Base-by-base conservation (phyloP, 805 yeast genomes). In the Saccharomyces cerevisiae region DNA sequence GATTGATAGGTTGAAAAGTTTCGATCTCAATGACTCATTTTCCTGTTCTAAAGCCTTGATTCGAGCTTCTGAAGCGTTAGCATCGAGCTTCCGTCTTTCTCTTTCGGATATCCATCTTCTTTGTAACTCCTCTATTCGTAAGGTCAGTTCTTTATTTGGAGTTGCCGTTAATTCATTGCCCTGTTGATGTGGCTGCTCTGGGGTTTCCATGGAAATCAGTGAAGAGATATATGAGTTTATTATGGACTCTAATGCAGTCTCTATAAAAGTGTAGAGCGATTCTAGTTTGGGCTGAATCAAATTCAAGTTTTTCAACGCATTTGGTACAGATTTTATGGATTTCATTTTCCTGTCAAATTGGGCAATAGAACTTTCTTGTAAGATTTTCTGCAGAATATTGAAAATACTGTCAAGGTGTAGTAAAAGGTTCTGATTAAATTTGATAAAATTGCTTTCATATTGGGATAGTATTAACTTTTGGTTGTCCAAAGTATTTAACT, bases 81-180 rank as follows among this genome's bases (percentile, higher is more conserved):
- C 75, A 59, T 86, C 91, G 53, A 82, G 74, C 22, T 79, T 79
- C 30, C 90, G 70, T 21, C 86, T 79, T 65, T 86, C 94, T 56
- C 89, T 73, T 57, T 87, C 91, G 5, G 82, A 75, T 61, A 83
- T 82, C 85, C 88, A 84, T 61, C 84, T 75, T 57, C 74, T 79
- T 46, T 81, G 80, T 47, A 87, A 66, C 59, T 84, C 89, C 26
- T 81, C 83, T 14, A 85, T 71, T 53, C 89, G 73, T 48, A 82
- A 60, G 53, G 73, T 74, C 48, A 76, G 67, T 31, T 79, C 69
- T 17, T 79, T 77, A 47, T 62, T 52, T 55, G 28, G 26, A 51
- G 2, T 47, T 51, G 28, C 43, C 4, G 53, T 59, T 30, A 64
- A 59, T 14, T 53, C 43, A n/a, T 51, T 52, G 47, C 13, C 41